These are phyloP conservation scores for Penicillium olsonii DNA, from an alignment of 2,329 filamentous ascomycete species.

Conservation along the genomic window DNA sequence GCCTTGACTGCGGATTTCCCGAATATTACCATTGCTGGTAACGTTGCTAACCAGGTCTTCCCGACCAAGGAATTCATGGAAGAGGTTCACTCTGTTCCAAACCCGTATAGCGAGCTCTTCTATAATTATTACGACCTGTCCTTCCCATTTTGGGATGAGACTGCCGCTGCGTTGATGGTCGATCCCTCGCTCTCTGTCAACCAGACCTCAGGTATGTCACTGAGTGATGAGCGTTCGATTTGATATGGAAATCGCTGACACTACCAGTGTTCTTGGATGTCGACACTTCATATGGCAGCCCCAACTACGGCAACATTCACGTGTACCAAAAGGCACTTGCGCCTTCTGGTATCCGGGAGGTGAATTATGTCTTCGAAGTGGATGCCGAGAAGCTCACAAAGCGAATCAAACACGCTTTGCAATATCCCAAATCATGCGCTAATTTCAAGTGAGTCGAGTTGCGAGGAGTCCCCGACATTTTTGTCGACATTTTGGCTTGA, in stretches of 20 bases:
- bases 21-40: slow-evolving; percentile 48
- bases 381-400: slow-evolving; percentile 38
- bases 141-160: slow-evolving; percentile 52
- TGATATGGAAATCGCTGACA: not conserved
- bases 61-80: slow-evolving; percentile 42
- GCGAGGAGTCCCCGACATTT: too few species aligned
- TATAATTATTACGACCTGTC: slow-evolving; percentile 41
- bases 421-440: slow-evolving; percentile 23
- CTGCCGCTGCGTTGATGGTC: slow-evolving; percentile 42
- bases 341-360: slow-evolving; percentile 37
- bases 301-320: slow-evolving; percentile 47
- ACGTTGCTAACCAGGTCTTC: slow-evolving; percentile 52
- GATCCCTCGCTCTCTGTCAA: slow-evolving; percentile 43
- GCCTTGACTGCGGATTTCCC: slow-evolving; percentile 51
- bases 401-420: slow-evolving; percentile 41
- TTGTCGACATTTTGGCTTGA: not conserved
- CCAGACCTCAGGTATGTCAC: slow-evolving; percentile 33
- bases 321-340: slow-evolving; percentile 45
- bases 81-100: slow-evolving; percentile 39
- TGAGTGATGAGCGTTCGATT: not conserved
- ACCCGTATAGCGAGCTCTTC: slow-evolving; percentile 42
- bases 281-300: slow-evolving; percentile 43
- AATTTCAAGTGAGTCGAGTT: slow-evolving; percentile 6
- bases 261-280: slow-evolving; percentile 45
- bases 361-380: slow-evolving; percentile 45